Evolutionary conservation across 2,329 filamentous ascomycete species (phyloP), one percentile per base, ranked within the genome.

Genomic region (Colletotrichum nymphaeae): DNA sequence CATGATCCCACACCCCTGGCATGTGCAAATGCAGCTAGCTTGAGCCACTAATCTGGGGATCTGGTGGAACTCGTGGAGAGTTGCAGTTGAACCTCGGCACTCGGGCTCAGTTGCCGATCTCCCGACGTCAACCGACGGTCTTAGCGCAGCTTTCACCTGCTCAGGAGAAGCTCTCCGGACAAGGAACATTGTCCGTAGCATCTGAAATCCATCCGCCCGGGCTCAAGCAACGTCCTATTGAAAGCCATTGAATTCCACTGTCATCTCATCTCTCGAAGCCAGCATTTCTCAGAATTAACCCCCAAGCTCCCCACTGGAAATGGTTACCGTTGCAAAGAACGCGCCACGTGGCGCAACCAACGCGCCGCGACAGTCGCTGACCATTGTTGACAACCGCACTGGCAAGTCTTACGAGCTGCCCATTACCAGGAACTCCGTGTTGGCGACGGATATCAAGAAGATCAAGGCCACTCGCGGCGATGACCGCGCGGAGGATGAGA

Each of bases 381-480:
- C 85, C 19, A 84, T 87, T 28, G 79, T 84, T 46, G 86, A 88
- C 77, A 88, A 88, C 79, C 85, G 86, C 69, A 88, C 86, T 3
- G 84, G 84, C 66, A 83, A 85, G 76, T 78, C 80, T 24, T 88
- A 88, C 69, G 84, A 87, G 77, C 79, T 88, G 42, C 86, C 86
- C 70, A 88, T 88, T 77, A 82, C 79, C 63, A 79, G 87, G 78
- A 88, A 88, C 77, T 83, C 86, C 1, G 83, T 88, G n/a, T 80
- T 81, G 35, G 86, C 86, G 16, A 87, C 85, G 3, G 86, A 88
- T 73, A 84, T 88, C 81, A 88, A 88, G 78, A 86, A 86, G 77
- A 87, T 88, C 78, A 85, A 83, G 76, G 82, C 84, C 4, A 35
- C 78, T 19, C 72, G 75, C 63, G 75, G 78, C 12, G 75, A 81